Base-by-base conservation (phyloP, 1,284 basidiomycete genomes). In the Tetrapyrgos nigripes region DNA sequence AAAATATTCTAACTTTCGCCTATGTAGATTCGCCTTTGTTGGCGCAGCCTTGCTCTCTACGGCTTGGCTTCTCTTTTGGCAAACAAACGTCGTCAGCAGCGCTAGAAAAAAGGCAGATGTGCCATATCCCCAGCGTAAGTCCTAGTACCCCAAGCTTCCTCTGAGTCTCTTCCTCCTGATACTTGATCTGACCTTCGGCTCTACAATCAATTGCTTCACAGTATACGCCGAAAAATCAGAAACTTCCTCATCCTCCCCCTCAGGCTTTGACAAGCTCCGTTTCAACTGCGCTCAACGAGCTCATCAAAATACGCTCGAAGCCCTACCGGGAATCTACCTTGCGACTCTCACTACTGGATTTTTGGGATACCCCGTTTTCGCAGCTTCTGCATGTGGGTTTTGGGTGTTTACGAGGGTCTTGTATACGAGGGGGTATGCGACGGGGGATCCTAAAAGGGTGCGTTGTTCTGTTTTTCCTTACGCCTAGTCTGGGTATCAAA, bases 241-340 rank as follows among this genome's bases (percentile, higher is more conserved):
- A 58, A 75, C 71, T 1, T 75, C 71, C 3, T 68, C 69, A 9
- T 73, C 68, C 10, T 64, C 71, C 1, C 75, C 71, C 3, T 68
- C 69, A 9, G 72, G 68, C 10, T 64, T 67, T 29, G 69, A 68
- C 3, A 77, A 76, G 0, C 23, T 57, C 3, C 64, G 69, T 37
- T 79, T 80, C 71, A 81, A 80, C 65, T 81, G 79, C 67, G 66
- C 67, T 2, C 79, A 82, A 55, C 77, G 61, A 56, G 40, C 27
- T 50, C 80, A 82, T 62, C 76, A 78, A 64, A 83, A 83, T 70
- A 83, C 81, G 8, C 75, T 84, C 47, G 83, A 85, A 68, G 64
- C 65, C 43, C 51, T 78, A 5, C 74, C 77, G 19, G 49, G 62
- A 4, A 29, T 75, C 11, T 53, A 68, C 19, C 27, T 64, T 11